Base-by-base conservation (phyloP, 2,329 filamentous ascomycete species). In the Cladosporium sp. region DNA sequence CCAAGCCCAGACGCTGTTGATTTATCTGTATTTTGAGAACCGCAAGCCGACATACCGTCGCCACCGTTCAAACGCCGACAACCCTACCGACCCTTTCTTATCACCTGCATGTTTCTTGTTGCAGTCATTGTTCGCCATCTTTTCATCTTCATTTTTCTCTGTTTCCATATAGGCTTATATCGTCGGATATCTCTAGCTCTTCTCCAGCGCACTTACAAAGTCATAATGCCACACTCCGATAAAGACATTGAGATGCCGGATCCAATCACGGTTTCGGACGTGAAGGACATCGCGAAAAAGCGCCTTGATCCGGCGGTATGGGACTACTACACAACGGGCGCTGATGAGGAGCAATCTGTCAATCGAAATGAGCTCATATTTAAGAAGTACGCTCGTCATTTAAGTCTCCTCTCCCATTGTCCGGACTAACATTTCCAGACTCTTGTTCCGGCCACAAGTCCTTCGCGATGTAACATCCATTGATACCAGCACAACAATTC, bases 401-500 rank as follows among this genome's bases (percentile, higher is more conserved):
- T 11, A 40, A 9, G 13, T 18, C 9, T 9, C 5, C 9, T 5
- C 22, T n/a, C 10, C 19, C 2, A 14, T 4, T 4, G 16, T 11
- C 10, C 14, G n/a, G 43, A 35, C 49, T 46, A n/a, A 48, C 9
- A 31, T 34, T n/a, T 19, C 22, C 18, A 50, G 48, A 22, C 48
- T 50, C 33, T 38, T 50, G 9, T 61, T 64, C 35, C 55, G 61
- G 18, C 62, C 62, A 9, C 54, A 58, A 31, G 59, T 63, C 11
- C 38, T 64, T 44, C 53, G 57, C 11, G 50, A 63, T 52, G 62
- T 64, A 3, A 45, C 56, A 9, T 14, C 52, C 0, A 50, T 63
- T 18, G 56, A 60, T 40, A 61, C 61, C 13, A 54, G 53, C 10
- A 58, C 54, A 14, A 59, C 53, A 3, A 63, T 63, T n/a, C 55